phyloP scores from a whole-genome alignment of 1,284 basidiomycete species.

The Cryptococcus maquisensis region DNA sequence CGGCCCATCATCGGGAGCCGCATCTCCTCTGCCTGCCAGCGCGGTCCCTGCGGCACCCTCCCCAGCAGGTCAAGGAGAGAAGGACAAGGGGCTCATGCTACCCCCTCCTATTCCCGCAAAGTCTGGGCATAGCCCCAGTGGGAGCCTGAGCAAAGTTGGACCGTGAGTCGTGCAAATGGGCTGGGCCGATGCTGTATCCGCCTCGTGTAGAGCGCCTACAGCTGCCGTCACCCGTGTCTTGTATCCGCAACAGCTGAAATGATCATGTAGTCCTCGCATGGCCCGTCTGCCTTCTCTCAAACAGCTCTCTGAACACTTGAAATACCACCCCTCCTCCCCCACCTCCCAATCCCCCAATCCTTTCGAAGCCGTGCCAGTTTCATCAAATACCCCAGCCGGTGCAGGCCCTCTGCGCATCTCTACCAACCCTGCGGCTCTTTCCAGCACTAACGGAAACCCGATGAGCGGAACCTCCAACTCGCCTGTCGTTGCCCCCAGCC shows the following conservation, averaged over 20 bases:
- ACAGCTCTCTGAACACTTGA: constrained; percentile 30
- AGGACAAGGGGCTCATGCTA: constrained; percentile 15
- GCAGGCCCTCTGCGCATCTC: constrained; percentile 58
- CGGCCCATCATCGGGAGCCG: background rate
- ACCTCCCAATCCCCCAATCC: constrained; percentile 14
- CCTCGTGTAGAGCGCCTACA: background rate
- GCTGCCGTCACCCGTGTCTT: background rate
- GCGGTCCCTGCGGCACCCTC: background rate
- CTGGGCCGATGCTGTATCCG: background rate
- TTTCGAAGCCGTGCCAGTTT: constrained; percentile 58
- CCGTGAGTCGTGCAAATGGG: background rate
- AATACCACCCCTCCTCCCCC: constrained; percentile 9
- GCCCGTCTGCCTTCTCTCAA: constrained; percentile 38
- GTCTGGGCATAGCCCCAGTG: background rate
- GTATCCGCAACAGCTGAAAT: too few species aligned
- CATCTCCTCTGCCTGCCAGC: constrained; percentile 4
- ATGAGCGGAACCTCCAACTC: background rate
- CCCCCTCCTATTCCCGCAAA: constrained; percentile 21
- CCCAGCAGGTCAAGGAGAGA: background rate
- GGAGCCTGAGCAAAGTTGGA: background rate
- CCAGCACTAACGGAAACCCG: constrained; percentile 46
- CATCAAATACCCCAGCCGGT: constrained; percentile 55
- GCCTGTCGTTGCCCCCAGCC: constrained; percentile 40
- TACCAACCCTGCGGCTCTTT: constrained; percentile 58
- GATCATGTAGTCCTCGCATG: constrained; percentile 19